phyloP scores from a whole-genome alignment of 768 basidiomycete species.

The Pulveroboletus frians region DNA sequence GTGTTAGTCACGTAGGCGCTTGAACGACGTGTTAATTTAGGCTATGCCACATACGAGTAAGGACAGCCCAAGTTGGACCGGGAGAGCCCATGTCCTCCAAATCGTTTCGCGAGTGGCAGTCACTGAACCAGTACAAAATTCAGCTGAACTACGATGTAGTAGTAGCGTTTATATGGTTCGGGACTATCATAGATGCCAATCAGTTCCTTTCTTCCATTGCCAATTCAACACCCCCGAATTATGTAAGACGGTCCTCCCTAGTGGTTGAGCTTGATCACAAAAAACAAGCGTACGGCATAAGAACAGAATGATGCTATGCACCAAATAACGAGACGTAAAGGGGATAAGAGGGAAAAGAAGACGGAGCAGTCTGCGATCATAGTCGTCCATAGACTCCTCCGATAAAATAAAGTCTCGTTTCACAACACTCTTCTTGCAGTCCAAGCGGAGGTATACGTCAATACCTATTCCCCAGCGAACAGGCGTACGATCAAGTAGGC shows the following conservation, averaged over 20 bases:
- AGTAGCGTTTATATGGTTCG: too few relatives aligned
- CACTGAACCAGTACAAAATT: not conserved
- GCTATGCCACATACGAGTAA: conserved; percentile 17
- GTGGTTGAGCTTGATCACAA: not conserved
- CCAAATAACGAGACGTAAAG: not conserved
- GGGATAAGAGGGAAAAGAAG: not conserved
- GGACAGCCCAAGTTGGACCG: conserved; percentile 27
- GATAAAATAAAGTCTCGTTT: not conserved
- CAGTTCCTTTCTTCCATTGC: not conserved
- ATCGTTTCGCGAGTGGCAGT: not conserved
- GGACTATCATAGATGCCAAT: too few relatives aligned
- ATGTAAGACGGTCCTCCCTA: not conserved
- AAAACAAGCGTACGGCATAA: not conserved
- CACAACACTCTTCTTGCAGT: not conserved
- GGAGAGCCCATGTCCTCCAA: conserved; percentile 15
- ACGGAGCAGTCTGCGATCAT: not conserved
- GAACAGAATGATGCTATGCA: not conserved
- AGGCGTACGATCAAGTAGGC: conserved; percentile 80
- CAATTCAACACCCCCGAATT: not conserved
- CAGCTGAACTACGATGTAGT: not conserved
- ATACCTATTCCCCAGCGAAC: conserved; percentile 74
- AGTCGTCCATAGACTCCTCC: conserved; percentile 10
- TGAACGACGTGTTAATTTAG: not conserved
- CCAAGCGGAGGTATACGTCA: not conserved
- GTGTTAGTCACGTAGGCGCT: not conserved